A percentile compares a stretch with the other conserved stretches of the same genome.
phyloP scores from a whole-genome alignment of 805 yeast genomes.

The Lachancea nothofagi region DNA sequence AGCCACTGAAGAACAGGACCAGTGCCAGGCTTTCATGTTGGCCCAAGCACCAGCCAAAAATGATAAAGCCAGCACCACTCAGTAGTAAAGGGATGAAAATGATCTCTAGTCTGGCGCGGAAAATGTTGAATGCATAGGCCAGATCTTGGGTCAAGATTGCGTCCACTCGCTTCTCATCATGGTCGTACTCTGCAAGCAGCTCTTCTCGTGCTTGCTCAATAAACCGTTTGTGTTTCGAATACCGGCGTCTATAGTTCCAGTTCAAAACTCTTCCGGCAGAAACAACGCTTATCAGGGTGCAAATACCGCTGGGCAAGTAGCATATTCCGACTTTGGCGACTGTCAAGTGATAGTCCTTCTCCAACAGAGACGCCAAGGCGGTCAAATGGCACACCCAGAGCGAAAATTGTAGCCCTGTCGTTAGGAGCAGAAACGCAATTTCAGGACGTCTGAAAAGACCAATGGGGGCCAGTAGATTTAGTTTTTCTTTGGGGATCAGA shows the following conservation, averaged over 20 bases:
- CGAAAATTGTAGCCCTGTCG: slow-evolving; percentile 59
- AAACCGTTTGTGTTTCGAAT: slow-evolving; percentile 22
- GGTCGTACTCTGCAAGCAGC: slow-evolving; percentile 18
- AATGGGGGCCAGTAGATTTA: slow-evolving; percentile 37
- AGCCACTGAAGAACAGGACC: slow-evolving; percentile 52
- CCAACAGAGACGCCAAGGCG: slow-evolving; percentile 52
- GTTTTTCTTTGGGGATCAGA: slow-evolving; percentile 18
- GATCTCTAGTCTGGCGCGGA: slow-evolving; percentile 49
- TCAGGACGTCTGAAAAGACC: slow-evolving; percentile 40
- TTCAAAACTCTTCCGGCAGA: slow-evolving; percentile 54
- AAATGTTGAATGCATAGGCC: slow-evolving; percentile 45
- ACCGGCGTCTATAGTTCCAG: slow-evolving; percentile 31
- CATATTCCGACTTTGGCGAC: slow-evolving; percentile 61
- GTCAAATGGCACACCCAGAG: slow-evolving; percentile 68
- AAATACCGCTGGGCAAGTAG: slow-evolving; percentile 69
- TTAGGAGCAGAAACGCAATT: slow-evolving; percentile 45
- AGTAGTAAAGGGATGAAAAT: slow-evolving; percentile 39
- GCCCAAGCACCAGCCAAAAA: slow-evolving; percentile 73
- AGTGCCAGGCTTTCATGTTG: slow-evolving; percentile 44
- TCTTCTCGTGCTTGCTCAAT: slow-evolving; percentile 13
- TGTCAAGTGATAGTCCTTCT: slow-evolving; percentile 44
- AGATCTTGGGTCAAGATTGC: slow-evolving; percentile 22
- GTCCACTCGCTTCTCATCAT: slow-evolving; percentile 17
- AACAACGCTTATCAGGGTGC: slow-evolving; percentile 57
- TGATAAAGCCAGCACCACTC: slow-evolving; percentile 37